phyloP scores from a whole-genome alignment of 768 basidiomycete genomes.

The Pilatotrama ljubarskyi region DNA sequence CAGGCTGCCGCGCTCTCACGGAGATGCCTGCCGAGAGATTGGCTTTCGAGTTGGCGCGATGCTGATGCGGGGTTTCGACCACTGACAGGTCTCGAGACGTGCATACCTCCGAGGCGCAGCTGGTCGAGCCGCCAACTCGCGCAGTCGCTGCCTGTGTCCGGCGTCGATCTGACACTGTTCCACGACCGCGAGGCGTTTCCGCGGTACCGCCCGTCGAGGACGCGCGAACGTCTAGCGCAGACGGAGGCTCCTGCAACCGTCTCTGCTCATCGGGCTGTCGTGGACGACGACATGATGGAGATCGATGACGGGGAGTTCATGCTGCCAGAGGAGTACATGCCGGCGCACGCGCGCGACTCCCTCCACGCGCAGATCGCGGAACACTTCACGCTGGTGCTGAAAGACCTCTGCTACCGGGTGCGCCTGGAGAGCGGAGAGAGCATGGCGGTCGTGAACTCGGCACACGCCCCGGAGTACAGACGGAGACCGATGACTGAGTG shows the following conservation, averaged over 20 bases:
- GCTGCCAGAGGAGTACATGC: constrained; percentile 37
- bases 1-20: not conserved
- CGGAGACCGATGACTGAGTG: constrained; percentile 48
- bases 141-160: constrained; percentile 4
- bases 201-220: constrained; percentile 24
- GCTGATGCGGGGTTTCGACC: not conserved
- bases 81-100: constrained; percentile 9
- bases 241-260: constrained; percentile 16
- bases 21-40: not conserved
- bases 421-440: constrained; percentile 31
- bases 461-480: constrained; percentile 56
- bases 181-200: constrained; percentile 17
- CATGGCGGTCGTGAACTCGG: constrained; percentile 42
- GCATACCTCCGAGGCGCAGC: constrained; percentile 15
- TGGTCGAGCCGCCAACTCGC: constrained; percentile 55
- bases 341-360: constrained; percentile 60
- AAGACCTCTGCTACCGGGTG: constrained; percentile 54
- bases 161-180: constrained; percentile 10
- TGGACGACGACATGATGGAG: constrained; percentile 47
- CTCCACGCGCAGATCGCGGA: constrained; percentile 70
- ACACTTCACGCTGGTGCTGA: constrained; percentile 63
- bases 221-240: constrained; percentile 14
- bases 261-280: not conserved
- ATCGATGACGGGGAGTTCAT: constrained; percentile 52
- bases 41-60: not conserved